Conservation (phyloP, 257 asterid species). For the Solanum pimpinellifolium region DNA sequence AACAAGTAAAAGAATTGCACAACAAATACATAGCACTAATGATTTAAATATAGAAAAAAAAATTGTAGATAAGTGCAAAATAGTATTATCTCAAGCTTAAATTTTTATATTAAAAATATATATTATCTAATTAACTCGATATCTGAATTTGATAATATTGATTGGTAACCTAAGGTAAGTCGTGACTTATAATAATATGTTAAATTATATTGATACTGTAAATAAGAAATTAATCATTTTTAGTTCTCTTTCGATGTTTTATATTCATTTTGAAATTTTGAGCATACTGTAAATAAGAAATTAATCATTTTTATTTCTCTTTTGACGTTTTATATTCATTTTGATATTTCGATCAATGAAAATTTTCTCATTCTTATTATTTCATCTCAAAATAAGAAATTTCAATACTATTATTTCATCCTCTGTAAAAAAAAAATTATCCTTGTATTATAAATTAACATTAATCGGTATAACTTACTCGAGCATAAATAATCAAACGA, state of each 20-base stretch:
- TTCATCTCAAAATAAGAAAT: neutral
- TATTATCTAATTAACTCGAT: neutral
- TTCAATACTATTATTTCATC: neutral
- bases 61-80: neutral
- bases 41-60: neutral
- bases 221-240: neutral
- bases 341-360: neutral
- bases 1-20: conserved; percentile 3
- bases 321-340: neutral
- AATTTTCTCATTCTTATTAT: too few relatives aligned
- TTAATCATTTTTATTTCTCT: neutral
- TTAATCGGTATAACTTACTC: too few relatives aligned
- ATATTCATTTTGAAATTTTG: neutral
- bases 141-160: neutral
- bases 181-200: neutral
- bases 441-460: neutral
- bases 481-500: neutral
- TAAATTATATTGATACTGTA: neutral
- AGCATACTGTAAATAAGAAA: neutral
- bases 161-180: neutral
- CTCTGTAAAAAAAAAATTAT: neutral
- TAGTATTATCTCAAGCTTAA: neutral
- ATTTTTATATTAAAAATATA: neutral
- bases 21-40: neutral
- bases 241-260: neutral